phyloP scores from a whole-genome alignment of 2,329 filamentous ascomycete genomes.

The Aureobasidium sp. region DNA sequence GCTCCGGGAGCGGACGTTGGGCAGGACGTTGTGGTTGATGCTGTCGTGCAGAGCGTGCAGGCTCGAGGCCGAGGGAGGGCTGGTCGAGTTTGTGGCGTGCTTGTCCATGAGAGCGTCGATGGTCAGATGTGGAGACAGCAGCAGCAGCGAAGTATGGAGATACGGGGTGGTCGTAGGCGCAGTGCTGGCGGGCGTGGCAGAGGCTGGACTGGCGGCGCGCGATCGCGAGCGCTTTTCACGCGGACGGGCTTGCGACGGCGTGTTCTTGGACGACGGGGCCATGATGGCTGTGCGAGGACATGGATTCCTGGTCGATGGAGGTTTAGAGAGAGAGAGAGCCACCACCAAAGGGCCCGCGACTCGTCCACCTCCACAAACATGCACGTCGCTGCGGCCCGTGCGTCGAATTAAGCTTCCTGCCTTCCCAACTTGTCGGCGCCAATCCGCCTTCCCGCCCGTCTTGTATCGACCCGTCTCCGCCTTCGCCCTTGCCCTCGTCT shows the following conservation, averaged over 20 bases:
- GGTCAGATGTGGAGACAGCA: conserved; percentile 48
- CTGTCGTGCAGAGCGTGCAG: conserved; percentile 57
- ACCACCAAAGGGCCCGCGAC: neutral
- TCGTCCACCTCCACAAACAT: neutral
- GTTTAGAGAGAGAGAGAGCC: too few species aligned
- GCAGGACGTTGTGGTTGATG: conserved; percentile 49
- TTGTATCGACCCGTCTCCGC: conserved; percentile 11
- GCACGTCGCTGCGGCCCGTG: neutral
- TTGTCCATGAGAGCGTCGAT: conserved; percentile 65
- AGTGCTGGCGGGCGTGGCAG: conserved; percentile 21
- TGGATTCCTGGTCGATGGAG: neutral
- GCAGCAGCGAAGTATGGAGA: conserved; percentile 49
- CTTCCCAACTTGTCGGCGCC: neutral
- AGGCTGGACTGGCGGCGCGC: too few species aligned
- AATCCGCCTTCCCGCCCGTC: neutral
- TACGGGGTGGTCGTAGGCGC: conserved; percentile 54
- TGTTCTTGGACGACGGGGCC: conserved; percentile 23
- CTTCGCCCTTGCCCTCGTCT: neutral
- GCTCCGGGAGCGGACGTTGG: conserved; percentile 43
- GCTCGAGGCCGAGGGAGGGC: conserved; percentile 50
- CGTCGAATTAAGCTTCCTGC: neutral
- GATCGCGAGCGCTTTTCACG: conserved; percentile 32
- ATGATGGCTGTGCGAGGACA: neutral
- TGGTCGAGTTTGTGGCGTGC: conserved; percentile 44
- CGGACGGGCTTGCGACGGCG: conserved; percentile 21